phyloP scores from a whole-genome alignment of 305 asterid genomes.

The Fraxinus nigra region DNA sequence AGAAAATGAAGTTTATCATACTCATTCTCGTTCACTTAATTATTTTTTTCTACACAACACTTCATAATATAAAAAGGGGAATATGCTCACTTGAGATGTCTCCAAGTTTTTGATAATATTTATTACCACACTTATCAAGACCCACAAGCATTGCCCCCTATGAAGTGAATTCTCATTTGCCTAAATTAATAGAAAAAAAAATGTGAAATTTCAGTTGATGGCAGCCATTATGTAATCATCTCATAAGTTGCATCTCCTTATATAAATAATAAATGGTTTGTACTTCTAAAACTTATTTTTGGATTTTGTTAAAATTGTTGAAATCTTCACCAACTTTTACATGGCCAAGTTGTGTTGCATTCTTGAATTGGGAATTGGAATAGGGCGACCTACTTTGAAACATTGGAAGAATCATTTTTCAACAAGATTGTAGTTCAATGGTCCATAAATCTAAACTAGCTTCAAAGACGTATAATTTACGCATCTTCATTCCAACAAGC shows the following conservation, averaged over 20 bases:
- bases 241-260: neutral
- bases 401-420: slow-evolving; percentile 99
- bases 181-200: too few relatives aligned
- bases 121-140: neutral
- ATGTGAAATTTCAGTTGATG: neutral
- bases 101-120: neutral
- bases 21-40: neutral
- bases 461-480: slow-evolving; percentile 88
- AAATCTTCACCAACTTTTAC: slow-evolving; percentile 58
- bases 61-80: too few relatives aligned
- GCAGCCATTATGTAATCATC: neutral
- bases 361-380: slow-evolving; percentile 89
- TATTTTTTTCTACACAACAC: too few relatives aligned
- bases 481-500: slow-evolving; percentile 54
- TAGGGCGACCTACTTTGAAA: slow-evolving; percentile 89
- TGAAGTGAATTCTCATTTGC: too few relatives aligned
- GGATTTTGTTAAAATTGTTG: neutral
- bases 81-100: neutral
- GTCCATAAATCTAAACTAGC: slow-evolving; percentile 94
- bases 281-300: neutral
- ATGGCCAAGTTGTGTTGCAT: slow-evolving; percentile 91
- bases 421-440: slow-evolving; percentile 92
- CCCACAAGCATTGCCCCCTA: neutral
- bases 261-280: neutral
- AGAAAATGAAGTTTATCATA: neutral